Evolutionary conservation across 805 yeast species (phyloP).

Genomic region (Lachancea waltii): DNA sequence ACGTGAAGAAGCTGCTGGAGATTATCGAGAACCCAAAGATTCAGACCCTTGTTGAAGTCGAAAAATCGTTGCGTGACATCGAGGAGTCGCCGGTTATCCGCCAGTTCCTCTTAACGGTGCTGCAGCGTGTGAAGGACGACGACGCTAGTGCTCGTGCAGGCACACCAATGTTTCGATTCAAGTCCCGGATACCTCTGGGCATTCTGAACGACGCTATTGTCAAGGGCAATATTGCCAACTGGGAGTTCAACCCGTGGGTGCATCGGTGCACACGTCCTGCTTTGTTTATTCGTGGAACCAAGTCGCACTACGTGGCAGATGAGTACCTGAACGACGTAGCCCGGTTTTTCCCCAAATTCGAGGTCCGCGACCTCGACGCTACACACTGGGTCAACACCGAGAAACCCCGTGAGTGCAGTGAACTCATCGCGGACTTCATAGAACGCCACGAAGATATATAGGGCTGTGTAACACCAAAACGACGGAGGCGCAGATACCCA

Average conservation of each 20-base stretch:
- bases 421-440: slow-evolving; percentile 54
- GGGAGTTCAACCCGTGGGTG: slow-evolving; percentile 59
- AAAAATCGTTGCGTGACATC: slow-evolving; percentile 50
- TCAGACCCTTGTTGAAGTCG: slow-evolving; percentile 58
- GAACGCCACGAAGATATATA: slow-evolving; percentile 36
- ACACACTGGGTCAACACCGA: slow-evolving; percentile 95
- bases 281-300: slow-evolving; percentile 71
- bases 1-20: slow-evolving; percentile 54
- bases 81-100: slow-evolving; percentile 57
- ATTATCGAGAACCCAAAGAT: slow-evolving; percentile 45
- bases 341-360: slow-evolving; percentile 70
- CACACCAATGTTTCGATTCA: slow-evolving; percentile 30
- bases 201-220: slow-evolving; percentile 59
- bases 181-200: slow-evolving; percentile 55
- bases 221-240: slow-evolving; percentile 61
- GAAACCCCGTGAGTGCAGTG: slow-evolving; percentile 70
- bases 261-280: slow-evolving; percentile 64
- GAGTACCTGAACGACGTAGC: slow-evolving; percentile 71
- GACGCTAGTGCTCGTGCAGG: slow-evolving; percentile 23
- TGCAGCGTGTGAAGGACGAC: slow-evolving; percentile 27
- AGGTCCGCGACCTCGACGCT: slow-evolving; percentile 63
- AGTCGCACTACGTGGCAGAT: slow-evolving; percentile 75
- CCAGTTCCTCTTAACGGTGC: slow-evolving; percentile 59
- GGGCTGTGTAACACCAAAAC: too few relatives aligned
- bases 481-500: too few relatives aligned